Evolutionary conservation across 331 rosid genomes (phyloP).

Genomic region (Pyracantha coccinea): DNA sequence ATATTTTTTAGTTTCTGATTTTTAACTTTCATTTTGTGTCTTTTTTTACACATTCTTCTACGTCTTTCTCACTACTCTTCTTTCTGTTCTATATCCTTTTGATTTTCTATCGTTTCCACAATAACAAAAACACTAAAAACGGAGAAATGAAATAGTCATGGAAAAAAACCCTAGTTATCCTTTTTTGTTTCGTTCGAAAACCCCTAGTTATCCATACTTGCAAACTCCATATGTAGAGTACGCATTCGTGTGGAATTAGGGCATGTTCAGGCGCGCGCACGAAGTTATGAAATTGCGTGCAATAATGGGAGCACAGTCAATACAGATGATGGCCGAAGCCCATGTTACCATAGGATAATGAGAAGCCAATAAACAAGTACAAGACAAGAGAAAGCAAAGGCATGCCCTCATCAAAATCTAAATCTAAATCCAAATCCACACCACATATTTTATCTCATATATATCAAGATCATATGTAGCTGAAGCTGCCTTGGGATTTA

Average conservation of each 20-base stretch:
- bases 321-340: neutral
- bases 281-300: neutral
- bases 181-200: too few species aligned
- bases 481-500: neutral
- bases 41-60: too few species aligned
- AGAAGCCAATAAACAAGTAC: conserved; percentile 19
- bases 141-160: too few species aligned
- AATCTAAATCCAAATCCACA: neutral
- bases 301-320: neutral
- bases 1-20: too few species aligned
- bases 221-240: neutral
- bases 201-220: too few species aligned
- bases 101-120: too few species aligned
- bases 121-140: too few species aligned
- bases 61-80: too few species aligned
- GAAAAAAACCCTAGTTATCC: too few species aligned
- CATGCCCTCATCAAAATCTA: conserved; percentile 15
- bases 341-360: conserved; percentile 3
- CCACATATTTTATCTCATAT: neutral
- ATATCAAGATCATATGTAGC: conserved; percentile 24
- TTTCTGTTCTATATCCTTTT: too few species aligned
- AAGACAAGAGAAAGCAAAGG: conserved; percentile 18
- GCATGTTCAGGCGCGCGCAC: neutral
- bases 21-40: too few species aligned
- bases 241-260: neutral